Evolutionary conservation across 495 filamentous ascomycete species (phyloP).

Genomic region (Aspergillus wentii): DNA sequence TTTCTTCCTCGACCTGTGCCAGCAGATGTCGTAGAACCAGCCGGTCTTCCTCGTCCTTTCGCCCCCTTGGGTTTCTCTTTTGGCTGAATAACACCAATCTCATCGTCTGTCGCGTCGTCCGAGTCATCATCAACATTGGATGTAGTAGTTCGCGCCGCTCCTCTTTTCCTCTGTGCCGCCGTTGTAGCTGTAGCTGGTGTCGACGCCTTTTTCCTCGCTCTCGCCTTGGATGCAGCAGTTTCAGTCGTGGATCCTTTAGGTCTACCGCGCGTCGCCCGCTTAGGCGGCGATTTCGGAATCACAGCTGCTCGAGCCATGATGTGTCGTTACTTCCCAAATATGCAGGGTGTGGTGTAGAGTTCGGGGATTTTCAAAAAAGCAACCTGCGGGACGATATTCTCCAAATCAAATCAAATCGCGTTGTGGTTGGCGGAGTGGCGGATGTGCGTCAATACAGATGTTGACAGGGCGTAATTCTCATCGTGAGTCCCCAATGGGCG

Average conservation of each 20-base stretch:
- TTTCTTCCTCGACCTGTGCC: slow-evolving; percentile 15
- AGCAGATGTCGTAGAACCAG: slow-evolving; percentile 9
- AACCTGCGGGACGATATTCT: too few relatives aligned
- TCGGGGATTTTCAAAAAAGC: too few relatives aligned
- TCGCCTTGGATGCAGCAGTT: slow-evolving; percentile 14
- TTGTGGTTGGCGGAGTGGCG: too few relatives aligned
- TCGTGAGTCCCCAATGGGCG: too few relatives aligned
- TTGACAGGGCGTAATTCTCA: too few relatives aligned
- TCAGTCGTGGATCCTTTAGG: slow-evolving; percentile 15
- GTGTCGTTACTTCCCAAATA: neutral
- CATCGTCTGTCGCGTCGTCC: slow-evolving; percentile 37
- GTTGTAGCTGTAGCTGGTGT: slow-evolving; percentile 13
- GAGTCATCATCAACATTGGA: slow-evolving; percentile 10
- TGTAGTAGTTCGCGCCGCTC: slow-evolving; percentile 2
- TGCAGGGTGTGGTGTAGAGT: too few relatives aligned
- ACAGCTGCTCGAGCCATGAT: slow-evolving; percentile 40
- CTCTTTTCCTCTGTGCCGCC: slow-evolving; percentile 10
- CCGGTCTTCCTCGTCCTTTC: slow-evolving; percentile 12
- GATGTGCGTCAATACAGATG: too few relatives aligned
- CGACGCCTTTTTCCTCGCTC: slow-evolving; percentile 9
- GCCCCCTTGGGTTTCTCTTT: slow-evolving; percentile 13
- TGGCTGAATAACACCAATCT: slow-evolving; percentile 27
- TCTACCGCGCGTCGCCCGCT: slow-evolving; percentile 28
- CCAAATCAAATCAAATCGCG: too few relatives aligned
- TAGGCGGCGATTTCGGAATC: slow-evolving; percentile 30